These are phyloP conservation scores for Flaveria ramosissima DNA, from an alignment of 129 eudicot genomes.

Conservation along the genomic window DNA sequence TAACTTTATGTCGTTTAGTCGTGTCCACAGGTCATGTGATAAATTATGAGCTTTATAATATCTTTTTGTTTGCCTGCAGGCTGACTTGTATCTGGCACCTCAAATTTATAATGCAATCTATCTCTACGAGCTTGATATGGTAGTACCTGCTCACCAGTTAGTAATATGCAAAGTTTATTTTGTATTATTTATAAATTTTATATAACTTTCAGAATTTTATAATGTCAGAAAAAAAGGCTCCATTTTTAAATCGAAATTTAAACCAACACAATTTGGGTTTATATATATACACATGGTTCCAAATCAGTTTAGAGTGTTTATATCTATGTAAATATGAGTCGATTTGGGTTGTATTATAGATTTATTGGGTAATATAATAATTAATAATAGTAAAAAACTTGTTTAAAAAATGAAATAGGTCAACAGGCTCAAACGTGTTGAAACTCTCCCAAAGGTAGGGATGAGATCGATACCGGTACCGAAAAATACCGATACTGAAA, in stretches of 20 bases:
- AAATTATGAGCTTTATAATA: not conserved
- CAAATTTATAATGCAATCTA: conserved; percentile 66
- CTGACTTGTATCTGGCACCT: conserved; percentile 81
- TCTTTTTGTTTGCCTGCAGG: conserved; percentile 50
- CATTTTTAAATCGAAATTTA: not conserved
- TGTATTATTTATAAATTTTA: not conserved
- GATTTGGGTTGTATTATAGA: not conserved
- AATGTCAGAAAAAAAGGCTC: not conserved
- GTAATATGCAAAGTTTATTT: not conserved
- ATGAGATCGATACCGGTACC: no score
- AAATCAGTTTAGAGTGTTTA: not conserved
- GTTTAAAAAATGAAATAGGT: not conserved
- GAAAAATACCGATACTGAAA: no score
- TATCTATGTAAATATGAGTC: not conserved
- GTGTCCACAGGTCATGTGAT: not conserved
- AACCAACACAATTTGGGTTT: not conserved
- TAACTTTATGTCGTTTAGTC: no score
- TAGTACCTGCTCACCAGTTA: conserved; percentile 26
- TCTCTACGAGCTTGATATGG: conserved; percentile 70
- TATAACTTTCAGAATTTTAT: not conserved
- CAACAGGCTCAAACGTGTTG: not conserved
- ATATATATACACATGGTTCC: not conserved
- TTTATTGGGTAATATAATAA: not conserved
- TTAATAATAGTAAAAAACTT: not conserved
- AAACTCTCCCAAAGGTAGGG: no score